These are phyloP conservation scores for Plectosphaerella sp. DNA, from an alignment of 2,329 filamentous ascomycete species.

Conservation along the genomic window DNA sequence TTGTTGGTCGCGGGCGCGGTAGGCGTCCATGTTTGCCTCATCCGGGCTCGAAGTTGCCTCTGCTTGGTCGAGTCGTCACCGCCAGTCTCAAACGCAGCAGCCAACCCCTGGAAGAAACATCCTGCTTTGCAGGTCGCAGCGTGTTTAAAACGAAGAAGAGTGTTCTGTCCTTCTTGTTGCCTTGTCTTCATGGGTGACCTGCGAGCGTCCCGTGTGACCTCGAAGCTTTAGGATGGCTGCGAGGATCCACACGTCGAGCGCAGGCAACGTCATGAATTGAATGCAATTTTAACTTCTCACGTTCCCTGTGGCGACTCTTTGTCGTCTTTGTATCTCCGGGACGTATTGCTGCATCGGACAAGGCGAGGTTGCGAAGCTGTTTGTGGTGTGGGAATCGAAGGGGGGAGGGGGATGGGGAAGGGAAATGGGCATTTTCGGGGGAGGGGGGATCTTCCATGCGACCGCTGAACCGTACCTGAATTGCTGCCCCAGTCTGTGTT, in stretches of 20 bases:
- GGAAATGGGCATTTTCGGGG: conserved; percentile 3
- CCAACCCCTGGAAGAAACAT: conserved; percentile 2
- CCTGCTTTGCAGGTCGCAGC: conserved; percentile 8
- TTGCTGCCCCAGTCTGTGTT: background rate
- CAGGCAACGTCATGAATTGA: conserved; percentile 8
- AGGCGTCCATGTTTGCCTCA: conserved; percentile 3
- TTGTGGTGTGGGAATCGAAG: background rate
- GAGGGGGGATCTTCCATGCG: conserved; percentile 5
- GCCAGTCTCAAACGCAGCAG: conserved; percentile 1
- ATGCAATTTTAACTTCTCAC: conserved; percentile 11
- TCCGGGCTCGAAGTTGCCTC: background rate
- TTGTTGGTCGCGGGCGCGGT: background rate
- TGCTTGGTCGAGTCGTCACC: conserved; percentile 4
- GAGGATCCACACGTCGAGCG: conserved; percentile 6
- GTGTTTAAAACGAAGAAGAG: conserved; percentile 8
- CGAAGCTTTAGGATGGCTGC: conserved; percentile 11
- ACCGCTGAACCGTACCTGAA: background rate
- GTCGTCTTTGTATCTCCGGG: conserved; percentile 6
- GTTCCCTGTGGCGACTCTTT: conserved; percentile 1
- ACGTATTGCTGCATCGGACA: conserved; percentile 1
- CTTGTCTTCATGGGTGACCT: conserved; percentile 10
- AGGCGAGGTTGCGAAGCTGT: background rate
- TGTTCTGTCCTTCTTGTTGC: conserved; percentile 11
- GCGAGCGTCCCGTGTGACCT: conserved; percentile 7
- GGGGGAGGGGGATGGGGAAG: background rate